Conservation (phyloP, 768 basidiomycete species). For the Trichaptum fuscoviolaceum region DNA sequence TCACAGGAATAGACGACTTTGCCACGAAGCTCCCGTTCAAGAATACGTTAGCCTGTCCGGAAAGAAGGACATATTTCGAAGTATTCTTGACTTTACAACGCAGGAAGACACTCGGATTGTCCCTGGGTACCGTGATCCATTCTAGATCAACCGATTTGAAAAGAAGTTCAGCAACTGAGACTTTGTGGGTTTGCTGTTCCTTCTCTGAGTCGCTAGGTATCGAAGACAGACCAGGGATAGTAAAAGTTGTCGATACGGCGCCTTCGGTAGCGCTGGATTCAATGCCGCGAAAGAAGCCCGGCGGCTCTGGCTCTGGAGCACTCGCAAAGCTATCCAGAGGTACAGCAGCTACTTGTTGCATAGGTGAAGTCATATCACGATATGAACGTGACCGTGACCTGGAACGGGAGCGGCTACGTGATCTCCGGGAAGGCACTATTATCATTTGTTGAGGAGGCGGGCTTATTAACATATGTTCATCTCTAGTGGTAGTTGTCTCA, state of each 20-base stretch:
- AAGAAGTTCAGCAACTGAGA: slow-evolving; percentile 35
- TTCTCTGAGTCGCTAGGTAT: slow-evolving; percentile 34
- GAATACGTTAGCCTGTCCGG: slow-evolving; percentile 50
- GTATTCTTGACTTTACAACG: slow-evolving; percentile 51
- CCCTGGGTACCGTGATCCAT: slow-evolving; percentile 17
- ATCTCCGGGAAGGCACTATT: not conserved
- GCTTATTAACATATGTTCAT: not conserved
- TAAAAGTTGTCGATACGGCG: slow-evolving; percentile 14
- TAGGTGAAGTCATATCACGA: not conserved
- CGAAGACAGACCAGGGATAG: slow-evolving; percentile 32
- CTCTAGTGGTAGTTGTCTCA: not conserved
- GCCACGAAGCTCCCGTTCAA: slow-evolving; percentile 54
- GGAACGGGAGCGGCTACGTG: not conserved
- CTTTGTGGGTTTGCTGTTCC: slow-evolving; percentile 34
- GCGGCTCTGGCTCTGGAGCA: slow-evolving; percentile 5
- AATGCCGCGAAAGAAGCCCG: not conserved
- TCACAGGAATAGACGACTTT: slow-evolving; percentile 34
- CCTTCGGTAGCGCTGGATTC: slow-evolving; percentile 10
- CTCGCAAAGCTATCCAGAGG: not conserved
- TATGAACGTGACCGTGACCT: too few species aligned
- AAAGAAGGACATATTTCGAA: slow-evolving; percentile 50
- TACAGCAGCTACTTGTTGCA: not conserved
- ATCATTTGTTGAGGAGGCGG: not conserved
- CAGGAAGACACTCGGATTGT: slow-evolving; percentile 11
- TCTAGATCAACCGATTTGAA: slow-evolving; percentile 8